Evolutionary conservation across 306 rosid species (phyloP), one percentile per base, ranked within the genome.

Genomic region (Carpinus fangiana): DNA sequence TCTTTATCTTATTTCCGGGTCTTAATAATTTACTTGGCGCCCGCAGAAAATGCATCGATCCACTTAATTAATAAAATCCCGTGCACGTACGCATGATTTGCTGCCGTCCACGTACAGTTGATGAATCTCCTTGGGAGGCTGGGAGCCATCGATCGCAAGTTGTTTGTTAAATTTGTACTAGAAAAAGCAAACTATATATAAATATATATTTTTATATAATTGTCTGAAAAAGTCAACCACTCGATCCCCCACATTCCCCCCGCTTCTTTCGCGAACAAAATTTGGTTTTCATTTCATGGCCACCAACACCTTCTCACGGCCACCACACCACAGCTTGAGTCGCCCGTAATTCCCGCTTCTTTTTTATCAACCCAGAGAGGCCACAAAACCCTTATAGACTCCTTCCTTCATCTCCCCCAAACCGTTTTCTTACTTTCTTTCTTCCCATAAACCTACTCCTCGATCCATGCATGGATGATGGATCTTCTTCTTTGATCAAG

Each of bases 401-500:
- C 12, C 65, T 26, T 5, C 65, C 0, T 21, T 53, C 76, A 26
- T 80, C 57, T 82, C 80, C 48, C 80, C 59, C 72, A 38, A 61
- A 84, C 56, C 82, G 67, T 70, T 73, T 66, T 53, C 72, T 64
- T 41, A 5, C 1, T 6, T 18, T 36, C 57, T 79, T 76, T 77
- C 47, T 83, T 78, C 70, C 78, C 83, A 41, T 67, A 38, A 45
- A 5, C 68, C 74, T 79, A 78, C 88, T 85, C 85, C 86, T 86
- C 87, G 26, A 23, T 23, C 26, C 26, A 23, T 23, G 26, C 87
- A 78, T 85, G 75, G 73, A 47, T 76, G 86, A 78, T 85, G 75
- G 73, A 47, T 76, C 75, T 82, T 70, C 75, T 82, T 70, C 78
- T 86, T 84, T 85, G 60, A 74, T 77, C 79, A 83, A 90, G 96